Percentiles rank a stretch among this genome's conserved stretches.
phyloP scores from a whole-genome alignment of 1,284 basidiomycete species.

The Rhodotorula glutinis region DNA sequence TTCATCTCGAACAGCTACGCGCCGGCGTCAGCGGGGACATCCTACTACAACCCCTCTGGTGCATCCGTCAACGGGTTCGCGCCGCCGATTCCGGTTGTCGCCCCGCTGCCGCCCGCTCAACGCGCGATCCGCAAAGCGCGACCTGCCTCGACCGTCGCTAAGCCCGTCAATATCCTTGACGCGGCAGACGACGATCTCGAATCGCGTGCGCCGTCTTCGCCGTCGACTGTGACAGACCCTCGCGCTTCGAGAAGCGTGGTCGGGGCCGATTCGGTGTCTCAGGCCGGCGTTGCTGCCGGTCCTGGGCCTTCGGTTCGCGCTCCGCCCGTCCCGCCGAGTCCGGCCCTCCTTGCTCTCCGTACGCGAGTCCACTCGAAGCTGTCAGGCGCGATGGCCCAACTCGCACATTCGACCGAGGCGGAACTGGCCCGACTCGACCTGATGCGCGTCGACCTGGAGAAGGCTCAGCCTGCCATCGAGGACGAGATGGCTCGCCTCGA shows the following conservation, averaged over 20 bases:
- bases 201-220: constrained; percentile 21
- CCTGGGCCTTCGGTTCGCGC: constrained; percentile 1
- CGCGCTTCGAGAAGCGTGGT: constrained; percentile 2
- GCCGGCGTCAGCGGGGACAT: neutral
- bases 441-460: constrained; percentile 75
- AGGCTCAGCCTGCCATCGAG: constrained; percentile 84
- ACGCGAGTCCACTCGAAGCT: constrained; percentile 73
- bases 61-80: neutral
- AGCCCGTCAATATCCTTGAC: constrained; percentile 41
- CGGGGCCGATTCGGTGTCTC: constrained; percentile 38
- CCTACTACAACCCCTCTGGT: neutral
- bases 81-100: neutral
- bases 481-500: constrained; percentile 95
- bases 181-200: constrained; percentile 33
- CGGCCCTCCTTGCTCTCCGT: constrained; percentile 79
- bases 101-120: constrained; percentile 19
- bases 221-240: constrained; percentile 26
- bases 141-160: constrained; percentile 16
- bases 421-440: constrained; percentile 69
- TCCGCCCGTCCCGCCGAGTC: constrained; percentile 70
- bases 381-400: constrained; percentile 61
- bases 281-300: constrained; percentile 6
- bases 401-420: constrained; percentile 60
- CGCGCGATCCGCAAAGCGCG: constrained; percentile 10
- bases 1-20: neutral